These are phyloP conservation scores for Neurospora cerealis DNA, from an alignment of 495 filamentous ascomycete genomes.

Conservation along the genomic window DNA sequence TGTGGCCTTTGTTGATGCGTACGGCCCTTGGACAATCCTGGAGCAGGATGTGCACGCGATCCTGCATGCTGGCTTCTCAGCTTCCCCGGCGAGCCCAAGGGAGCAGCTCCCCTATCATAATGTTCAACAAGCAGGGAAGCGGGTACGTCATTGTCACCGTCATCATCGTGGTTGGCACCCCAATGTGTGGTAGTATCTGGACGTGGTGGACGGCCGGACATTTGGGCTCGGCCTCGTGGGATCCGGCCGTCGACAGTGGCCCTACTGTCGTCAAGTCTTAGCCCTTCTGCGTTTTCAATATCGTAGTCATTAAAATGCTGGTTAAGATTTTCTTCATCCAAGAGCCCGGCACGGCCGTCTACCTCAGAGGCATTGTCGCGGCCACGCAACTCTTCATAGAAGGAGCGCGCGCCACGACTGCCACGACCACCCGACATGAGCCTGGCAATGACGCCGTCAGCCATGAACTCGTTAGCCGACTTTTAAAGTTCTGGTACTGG, in stretches of 20 bases:
- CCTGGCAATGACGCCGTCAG: neutral
- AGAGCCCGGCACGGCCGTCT: conserved; percentile 58
- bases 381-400: conserved; percentile 60
- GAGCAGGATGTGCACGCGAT: conserved; percentile 21
- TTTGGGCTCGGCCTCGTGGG: conserved; percentile 3
- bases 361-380: conserved; percentile 54
- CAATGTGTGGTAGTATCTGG: neutral
- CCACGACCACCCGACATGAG: neutral
- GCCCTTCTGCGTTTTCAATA: conserved; percentile 48
- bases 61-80: conserved; percentile 5
- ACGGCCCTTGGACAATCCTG: conserved; percentile 44
- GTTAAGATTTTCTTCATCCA: conserved; percentile 60
- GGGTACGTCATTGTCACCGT: conserved; percentile 86
- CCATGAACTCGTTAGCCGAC: neutral
- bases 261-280: conserved; percentile 56
- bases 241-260: conserved; percentile 39
- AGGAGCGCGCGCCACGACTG: conserved; percentile 35
- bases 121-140: conserved; percentile 75
- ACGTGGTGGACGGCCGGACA: conserved; percentile 1
- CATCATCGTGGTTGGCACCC: conserved; percentile 42
- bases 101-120: conserved; percentile 13
- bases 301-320: conserved; percentile 63
- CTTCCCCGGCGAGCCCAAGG: conserved; percentile 3
- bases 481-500: neutral
- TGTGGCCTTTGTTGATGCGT: conserved; percentile 47